Base-by-base conservation (phyloP, 495 filamentous ascomycete species). In the Hyphodiscus hymeniophilus region DNA sequence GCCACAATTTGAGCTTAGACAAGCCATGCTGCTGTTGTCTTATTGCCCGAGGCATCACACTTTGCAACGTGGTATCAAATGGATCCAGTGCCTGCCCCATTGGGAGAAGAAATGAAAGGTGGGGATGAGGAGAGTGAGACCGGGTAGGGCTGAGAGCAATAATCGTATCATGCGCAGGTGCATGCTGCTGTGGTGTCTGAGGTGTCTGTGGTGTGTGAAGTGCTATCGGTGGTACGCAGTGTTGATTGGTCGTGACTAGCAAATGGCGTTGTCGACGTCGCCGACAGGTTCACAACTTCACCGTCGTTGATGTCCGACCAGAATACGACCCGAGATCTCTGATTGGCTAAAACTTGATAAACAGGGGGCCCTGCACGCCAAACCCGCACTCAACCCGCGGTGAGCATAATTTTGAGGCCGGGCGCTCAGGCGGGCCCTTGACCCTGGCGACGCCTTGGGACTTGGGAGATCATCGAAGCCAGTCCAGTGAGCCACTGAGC, bases 301-400 rank as follows among this genome's bases (percentile, higher is more conserved):
- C 50, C 50, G 50, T 52, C 38, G 17, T 38, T 18, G 15, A 36
- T 31, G 7, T 17, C 5, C 43, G 28, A 20, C 38, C 34, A 42
- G 47, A 47, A 52, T 52, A 52, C 50, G 50, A 47, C 43, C 17
- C 22, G 5, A 3, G 36, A 7, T 1, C 16, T 40, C 1, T 43
- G 38, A 52, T 52, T 52, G 50, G 50, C 31, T 6, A n/a, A n/a
- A n/a, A n/a, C n/a, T n/a, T n/a, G n/a, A n/a, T n/a, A n/a, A 42
- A 42, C 45, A 33, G 11, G 28, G 16, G 28, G n/a, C n/a, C n/a
- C n/a, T n/a, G n/a, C n/a, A n/a, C n/a, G n/a, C n/a, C n/a, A n/a
- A n/a, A n/a, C n/a, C n/a, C n/a, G n/a, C n/a, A n/a, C n/a, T n/a
- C n/a, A 51, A 51, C 22, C 23, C 34, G 48, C 48, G 48, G 48